Evolutionary conservation across 2,329 filamentous ascomycete species (phyloP), one percentile per base, ranked within the genome.

Genomic region (Monilinia vaccinii-corymbosi): DNA sequence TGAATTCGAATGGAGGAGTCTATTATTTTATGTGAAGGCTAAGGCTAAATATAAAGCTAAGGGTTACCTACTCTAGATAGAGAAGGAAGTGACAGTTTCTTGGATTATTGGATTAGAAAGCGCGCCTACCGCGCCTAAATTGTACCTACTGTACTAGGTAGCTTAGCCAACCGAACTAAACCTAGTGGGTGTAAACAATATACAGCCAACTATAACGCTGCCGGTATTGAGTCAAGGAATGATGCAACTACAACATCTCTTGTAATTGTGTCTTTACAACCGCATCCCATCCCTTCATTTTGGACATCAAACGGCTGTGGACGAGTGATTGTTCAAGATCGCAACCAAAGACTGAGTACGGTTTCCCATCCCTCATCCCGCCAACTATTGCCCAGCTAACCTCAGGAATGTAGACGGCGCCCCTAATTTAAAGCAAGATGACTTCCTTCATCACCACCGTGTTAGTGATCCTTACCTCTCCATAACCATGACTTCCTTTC

Each of bases 391-490:
- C 64, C 62, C 57, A 64, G 68, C 66, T 71, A 69, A 71, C 67
- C n/a, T 40, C 32, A 60, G 66, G 66, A 68, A 70, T 71, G 67
- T 61, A 65, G 56, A 57, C 48, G 52, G 25, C 53, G 60, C 40
- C 56, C 53, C 45, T 61, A 36, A 52, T 40, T 56, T 40, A 60
- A 66, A 68, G 62, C 62, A 78, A 70, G 68, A 91, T 90, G 88
- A 82, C 86, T 72, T 88, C 87, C 67, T 89, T 91, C 77, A 87
- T 91, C 72, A 89, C 86, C 68, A 91, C 88, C 73, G 88, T 90
- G 87, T 90, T 79, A 77, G 86, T 88, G 65, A 74, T 65, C 65
- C 68, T 64, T 61, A 61, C 61, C 72, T 69, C 67, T 69, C 7
- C 21, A 59, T 61, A 63, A 42, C 56, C 31, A 71, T 71, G 58